Evolutionary conservation across 2,329 filamentous ascomycete species (phyloP).

Genomic region (Helminthosporium solani): DNA sequence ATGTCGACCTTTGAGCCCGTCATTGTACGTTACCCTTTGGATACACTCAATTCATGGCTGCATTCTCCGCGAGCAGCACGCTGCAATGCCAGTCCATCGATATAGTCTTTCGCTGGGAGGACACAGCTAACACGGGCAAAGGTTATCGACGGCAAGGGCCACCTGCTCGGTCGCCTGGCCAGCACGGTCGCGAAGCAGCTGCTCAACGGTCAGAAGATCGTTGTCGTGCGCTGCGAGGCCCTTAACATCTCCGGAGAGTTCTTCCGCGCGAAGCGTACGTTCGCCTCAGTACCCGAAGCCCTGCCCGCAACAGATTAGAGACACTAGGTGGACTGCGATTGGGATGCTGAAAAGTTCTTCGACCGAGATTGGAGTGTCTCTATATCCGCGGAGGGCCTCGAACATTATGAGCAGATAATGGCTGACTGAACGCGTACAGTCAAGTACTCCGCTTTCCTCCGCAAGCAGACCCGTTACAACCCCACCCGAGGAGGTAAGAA

Average conservation of each 20-base stretch:
- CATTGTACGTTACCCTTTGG: slow-evolving; percentile 54
- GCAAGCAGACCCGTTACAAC: slow-evolving; percentile 99
- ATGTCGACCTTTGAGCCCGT: slow-evolving; percentile 69
- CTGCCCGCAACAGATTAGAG: slow-evolving; percentile 17
- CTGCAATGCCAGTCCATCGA: not conserved
- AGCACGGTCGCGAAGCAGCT: slow-evolving; percentile 99
- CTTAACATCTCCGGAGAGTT: slow-evolving; percentile 99
- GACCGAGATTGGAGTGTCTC: slow-evolving; percentile 9
- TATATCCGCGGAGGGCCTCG: slow-evolving; percentile 3
- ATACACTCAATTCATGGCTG: slow-evolving; percentile 1
- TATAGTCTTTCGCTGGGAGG: slow-evolving; percentile 6
- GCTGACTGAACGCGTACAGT: slow-evolving; percentile 61
- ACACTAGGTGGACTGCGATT: slow-evolving; percentile 12
- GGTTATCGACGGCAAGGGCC: slow-evolving; percentile 99
- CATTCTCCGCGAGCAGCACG: not conserved
- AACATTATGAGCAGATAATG: slow-evolving; percentile 4
- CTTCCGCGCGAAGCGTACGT: slow-evolving; percentile 99
- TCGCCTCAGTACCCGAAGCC: slow-evolving; percentile 22
- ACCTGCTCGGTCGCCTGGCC: slow-evolving; percentile 98
- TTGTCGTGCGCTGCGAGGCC: slow-evolving; percentile 96
- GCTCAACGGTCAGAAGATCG: slow-evolving; percentile 98
- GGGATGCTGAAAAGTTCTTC: not conserved
- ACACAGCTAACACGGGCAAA: slow-evolving; percentile 32
- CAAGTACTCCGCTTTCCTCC: slow-evolving; percentile 99
- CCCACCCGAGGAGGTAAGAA: slow-evolving; percentile 91